phyloP scores from a whole-genome alignment of 805 yeast genomes.

The Monosporozyma unispora region DNA sequence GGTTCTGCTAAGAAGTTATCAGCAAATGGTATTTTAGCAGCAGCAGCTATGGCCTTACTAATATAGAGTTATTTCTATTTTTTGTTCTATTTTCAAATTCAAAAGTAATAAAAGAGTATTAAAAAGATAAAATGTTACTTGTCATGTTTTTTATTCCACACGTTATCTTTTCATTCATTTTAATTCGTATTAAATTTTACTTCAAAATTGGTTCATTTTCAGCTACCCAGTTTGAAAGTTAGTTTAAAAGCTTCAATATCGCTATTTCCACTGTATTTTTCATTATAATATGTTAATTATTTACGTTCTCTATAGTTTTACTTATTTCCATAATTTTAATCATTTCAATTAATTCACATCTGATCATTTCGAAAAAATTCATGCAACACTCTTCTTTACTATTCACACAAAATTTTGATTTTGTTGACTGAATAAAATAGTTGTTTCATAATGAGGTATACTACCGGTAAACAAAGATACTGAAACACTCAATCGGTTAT shows the following conservation, averaged over 20 bases:
- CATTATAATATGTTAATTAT: background rate
- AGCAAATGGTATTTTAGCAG: background rate
- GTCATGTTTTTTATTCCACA: background rate
- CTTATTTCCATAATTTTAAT: background rate
- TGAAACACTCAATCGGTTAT: too few relatives aligned
- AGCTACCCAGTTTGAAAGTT: background rate
- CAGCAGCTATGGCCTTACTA: constrained; percentile 1
- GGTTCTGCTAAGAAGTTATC: background rate
- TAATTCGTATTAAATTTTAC: background rate
- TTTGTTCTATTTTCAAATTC: background rate
- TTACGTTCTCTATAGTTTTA: constrained; percentile 1
- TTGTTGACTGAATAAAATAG: too few relatives aligned
- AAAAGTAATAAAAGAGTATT: background rate
- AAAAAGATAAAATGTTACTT: background rate
- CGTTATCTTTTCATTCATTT: background rate
- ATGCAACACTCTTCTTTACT: background rate
- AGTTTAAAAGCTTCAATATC: background rate
- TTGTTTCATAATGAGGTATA: too few relatives aligned
- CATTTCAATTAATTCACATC: background rate
- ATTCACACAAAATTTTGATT: too few relatives aligned
- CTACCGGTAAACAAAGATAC: too few relatives aligned
- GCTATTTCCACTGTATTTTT: background rate
- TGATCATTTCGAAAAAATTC: background rate
- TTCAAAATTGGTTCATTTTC: too few relatives aligned
- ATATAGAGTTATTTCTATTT: background rate